These are phyloP conservation scores for Ophiostoma sp. DNA, from an alignment of 2,329 filamentous ascomycete species.

Conservation along the genomic window DNA sequence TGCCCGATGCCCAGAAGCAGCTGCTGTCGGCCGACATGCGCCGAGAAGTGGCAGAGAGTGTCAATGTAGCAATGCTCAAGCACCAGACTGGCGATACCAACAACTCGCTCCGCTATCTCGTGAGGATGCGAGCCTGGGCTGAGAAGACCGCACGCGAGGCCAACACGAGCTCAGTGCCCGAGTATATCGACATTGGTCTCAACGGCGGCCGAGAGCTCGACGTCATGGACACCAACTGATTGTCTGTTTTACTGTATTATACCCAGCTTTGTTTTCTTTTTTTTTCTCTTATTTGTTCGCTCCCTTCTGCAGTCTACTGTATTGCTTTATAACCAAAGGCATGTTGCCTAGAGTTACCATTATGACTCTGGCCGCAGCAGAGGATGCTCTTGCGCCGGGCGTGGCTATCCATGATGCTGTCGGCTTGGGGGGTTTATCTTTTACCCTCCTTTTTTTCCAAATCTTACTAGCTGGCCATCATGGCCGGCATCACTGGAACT, in stretches of 20 bases:
- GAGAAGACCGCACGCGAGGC: conserved; percentile 56
- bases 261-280: background rate
- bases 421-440: background rate
- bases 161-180: conserved; percentile 39
- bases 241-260: conserved; percentile 11
- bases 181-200: conserved; percentile 39
- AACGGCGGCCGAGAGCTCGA: conserved; percentile 43
- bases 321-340: background rate
- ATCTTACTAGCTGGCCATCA: background rate
- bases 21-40: conserved; percentile 76
- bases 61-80: conserved; percentile 78
- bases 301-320: too few species aligned
- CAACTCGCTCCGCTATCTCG: conserved; percentile 73
- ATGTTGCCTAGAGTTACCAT: background rate
- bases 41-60: conserved; percentile 74
- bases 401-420: background rate
- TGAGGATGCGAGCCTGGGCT: conserved; percentile 79
- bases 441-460: conserved; percentile 8
- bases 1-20: conserved; percentile 68
- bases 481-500: background rate
- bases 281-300: conserved; percentile 2
- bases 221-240: conserved; percentile 49
- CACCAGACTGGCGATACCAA: conserved; percentile 62
- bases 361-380: background rate
- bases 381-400: background rate